Evolutionary conservation across 441 rosid genomes (phyloP).

Genomic region (Gossypium davidsonii): DNA sequence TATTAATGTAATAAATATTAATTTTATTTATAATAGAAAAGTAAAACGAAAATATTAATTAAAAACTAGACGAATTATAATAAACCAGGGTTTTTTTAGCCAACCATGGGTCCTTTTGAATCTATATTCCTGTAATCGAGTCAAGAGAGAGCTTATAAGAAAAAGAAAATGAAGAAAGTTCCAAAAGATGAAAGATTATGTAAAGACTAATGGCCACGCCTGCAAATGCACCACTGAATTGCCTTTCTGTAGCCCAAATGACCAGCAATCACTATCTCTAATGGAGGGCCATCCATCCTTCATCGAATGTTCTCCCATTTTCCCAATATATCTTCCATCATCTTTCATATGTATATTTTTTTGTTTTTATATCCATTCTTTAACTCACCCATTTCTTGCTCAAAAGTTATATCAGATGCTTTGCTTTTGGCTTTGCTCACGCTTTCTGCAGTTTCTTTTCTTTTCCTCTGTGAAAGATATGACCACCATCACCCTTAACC

Average conservation of each 20-base stretch:
- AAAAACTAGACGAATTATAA: too few species aligned
- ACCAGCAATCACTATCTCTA: neutral
- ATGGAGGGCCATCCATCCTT: constrained; percentile 7
- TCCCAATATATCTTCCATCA: neutral
- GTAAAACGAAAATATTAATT: too few species aligned
- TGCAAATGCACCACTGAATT: constrained; percentile 14
- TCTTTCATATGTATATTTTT: neutral
- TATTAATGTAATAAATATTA: too few species aligned
- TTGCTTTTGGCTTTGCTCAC: constrained; percentile 6
- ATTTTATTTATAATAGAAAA: too few species aligned
- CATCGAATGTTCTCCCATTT: neutral
- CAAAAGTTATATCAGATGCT: neutral
- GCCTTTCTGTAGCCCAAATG: constrained; percentile 11
- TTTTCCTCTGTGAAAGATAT: neutral
- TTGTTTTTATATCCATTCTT: neutral
- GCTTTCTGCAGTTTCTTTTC: constrained; percentile 3
- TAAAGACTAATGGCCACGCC: constrained; percentile 15
- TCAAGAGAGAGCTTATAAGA: neutral
- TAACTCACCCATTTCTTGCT: neutral
- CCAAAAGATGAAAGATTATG: neutral
- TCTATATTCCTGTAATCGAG: neutral
- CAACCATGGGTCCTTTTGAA: neutral
- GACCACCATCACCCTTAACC: neutral
- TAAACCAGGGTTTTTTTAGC: too few species aligned
- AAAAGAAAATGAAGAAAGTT: neutral